phyloP scores from a whole-genome alignment of 2,329 filamentous ascomycete genomes.

The Alternaria gaisen region DNA sequence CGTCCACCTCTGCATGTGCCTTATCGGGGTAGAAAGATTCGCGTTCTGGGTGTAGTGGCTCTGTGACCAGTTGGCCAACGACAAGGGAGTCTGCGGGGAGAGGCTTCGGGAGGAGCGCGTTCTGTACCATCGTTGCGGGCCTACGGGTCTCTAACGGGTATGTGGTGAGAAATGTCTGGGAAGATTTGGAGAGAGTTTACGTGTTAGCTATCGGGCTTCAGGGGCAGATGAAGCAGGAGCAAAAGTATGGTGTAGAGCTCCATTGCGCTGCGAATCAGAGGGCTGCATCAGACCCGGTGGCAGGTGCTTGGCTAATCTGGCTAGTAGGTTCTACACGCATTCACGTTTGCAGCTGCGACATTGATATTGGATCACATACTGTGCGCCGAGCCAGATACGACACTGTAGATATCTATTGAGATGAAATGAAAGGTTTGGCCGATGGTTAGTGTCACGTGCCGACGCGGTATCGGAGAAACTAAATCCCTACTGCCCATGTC shows the following conservation, averaged over 20 bases:
- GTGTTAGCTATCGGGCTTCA: constrained; percentile 8
- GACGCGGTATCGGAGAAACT: constrained; percentile 19
- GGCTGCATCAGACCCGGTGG: constrained; percentile 25
- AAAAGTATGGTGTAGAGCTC: constrained; percentile 19
- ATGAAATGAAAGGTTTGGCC: constrained; percentile 9
- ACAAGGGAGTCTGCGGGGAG: constrained; percentile 45
- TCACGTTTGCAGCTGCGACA: constrained; percentile 33
- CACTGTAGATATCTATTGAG: constrained; percentile 1
- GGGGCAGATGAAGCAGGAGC: constrained; percentile 6
- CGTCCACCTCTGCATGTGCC: constrained; percentile 47
- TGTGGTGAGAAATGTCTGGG: constrained; percentile 1
- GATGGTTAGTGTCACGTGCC: constrained; percentile 24
- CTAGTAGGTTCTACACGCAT: constrained; percentile 23
- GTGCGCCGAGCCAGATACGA: constrained; percentile 11
- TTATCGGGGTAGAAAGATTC: constrained; percentile 48
- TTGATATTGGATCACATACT: constrained; percentile 30
- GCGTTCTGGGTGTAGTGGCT: constrained; percentile 49
- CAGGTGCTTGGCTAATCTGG: constrained; percentile 29
- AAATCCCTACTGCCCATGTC: constrained; percentile 5
- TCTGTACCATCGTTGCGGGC: constrained; percentile 40
- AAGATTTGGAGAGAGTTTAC: background rate
- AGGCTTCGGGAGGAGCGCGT: constrained; percentile 49
- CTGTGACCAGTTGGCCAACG: constrained; percentile 49
- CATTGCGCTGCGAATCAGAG: constrained; percentile 30
- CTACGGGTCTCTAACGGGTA: background rate